Percentiles rank a stretch among this genome's conserved stretches.
Conservation (phyloP, 2,329 filamentous ascomycete species). For the Fusarium concolor region DNA sequence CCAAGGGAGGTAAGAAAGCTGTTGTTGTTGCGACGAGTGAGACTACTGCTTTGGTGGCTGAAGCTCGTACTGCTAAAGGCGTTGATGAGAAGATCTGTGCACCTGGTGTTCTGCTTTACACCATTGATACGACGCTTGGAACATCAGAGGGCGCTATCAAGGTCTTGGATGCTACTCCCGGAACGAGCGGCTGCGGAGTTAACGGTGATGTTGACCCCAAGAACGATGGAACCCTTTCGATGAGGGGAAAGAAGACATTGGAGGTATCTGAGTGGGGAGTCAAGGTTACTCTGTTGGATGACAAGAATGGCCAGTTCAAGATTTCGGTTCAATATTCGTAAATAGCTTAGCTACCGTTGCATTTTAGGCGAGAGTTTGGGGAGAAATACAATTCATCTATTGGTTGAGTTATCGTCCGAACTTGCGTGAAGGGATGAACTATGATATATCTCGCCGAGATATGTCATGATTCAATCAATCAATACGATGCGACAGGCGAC, state of each 20-base stretch:
- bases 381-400: background rate
- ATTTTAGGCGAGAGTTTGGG: background rate
- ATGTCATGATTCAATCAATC: too few relatives aligned
- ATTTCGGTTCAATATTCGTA: slow-evolving; percentile 1
- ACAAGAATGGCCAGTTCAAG: background rate
- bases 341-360: background rate
- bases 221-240: slow-evolving; percentile 49
- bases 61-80: slow-evolving; percentile 45
- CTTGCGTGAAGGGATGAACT: too few relatives aligned
- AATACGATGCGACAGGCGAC: background rate
- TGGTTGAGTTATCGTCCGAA: background rate
- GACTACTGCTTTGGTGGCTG: slow-evolving; percentile 48
- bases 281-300: slow-evolving; percentile 21
- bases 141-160: slow-evolving; percentile 49
- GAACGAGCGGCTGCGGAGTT: slow-evolving; percentile 44
- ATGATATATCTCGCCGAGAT: too few relatives aligned
- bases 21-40: slow-evolving; percentile 24
- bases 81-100: slow-evolving; percentile 47
- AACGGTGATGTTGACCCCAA: slow-evolving; percentile 39
- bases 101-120: slow-evolving; percentile 52
- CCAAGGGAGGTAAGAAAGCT: slow-evolving; percentile 20
- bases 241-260: slow-evolving; percentile 8
- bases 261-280: slow-evolving; percentile 27
- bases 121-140: slow-evolving; percentile 44
- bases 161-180: slow-evolving; percentile 50